Percentiles rank a stretch among this genome's conserved stretches.
Conservation (phyloP, 179 eudicot species). For the Beta lomatogona region DNA sequence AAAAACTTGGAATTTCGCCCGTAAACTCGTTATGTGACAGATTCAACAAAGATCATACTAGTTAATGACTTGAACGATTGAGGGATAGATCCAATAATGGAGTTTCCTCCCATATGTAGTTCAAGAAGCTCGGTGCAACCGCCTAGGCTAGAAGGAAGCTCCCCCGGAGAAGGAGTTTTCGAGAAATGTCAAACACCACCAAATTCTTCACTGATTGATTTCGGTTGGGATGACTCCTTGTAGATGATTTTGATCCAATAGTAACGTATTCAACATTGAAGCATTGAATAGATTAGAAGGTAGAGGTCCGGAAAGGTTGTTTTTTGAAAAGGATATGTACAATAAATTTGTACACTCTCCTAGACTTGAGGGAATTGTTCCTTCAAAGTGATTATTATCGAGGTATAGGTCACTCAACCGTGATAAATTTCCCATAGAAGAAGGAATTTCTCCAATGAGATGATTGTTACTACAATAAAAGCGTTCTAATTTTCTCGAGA, state of each 20-base stretch:
- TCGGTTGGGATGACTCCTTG: constrained; percentile 22
- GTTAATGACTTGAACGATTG: constrained; percentile 13
- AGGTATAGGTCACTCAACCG: neutral
- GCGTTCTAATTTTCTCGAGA: no score
- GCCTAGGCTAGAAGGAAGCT: constrained; percentile 16
- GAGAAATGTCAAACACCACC: constrained; percentile 8
- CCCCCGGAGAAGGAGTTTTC: constrained; percentile 16
- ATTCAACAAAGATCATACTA: constrained; percentile 10
- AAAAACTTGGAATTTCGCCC: constrained; percentile 11
- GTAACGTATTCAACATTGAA: neutral
- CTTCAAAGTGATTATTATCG: neutral
- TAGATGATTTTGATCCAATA: constrained; percentile 6
- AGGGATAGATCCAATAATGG: constrained; percentile 28
- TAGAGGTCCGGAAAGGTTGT: neutral
- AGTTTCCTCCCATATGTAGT: constrained; percentile 6
- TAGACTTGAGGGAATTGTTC: neutral
- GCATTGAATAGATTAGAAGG: neutral
- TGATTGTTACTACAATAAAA: constrained; percentile 14
- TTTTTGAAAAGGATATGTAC: neutral
- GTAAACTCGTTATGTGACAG: constrained; percentile 19
- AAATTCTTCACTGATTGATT: neutral
- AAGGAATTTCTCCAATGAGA: constrained; percentile 32
- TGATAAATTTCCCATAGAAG: constrained; percentile 1
- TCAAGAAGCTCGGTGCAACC: constrained; percentile 10
- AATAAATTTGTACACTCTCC: neutral